Evolutionary conservation across 352 stramenopile genomes (phyloP).

Genomic region (Pythium phragmitis): DNA sequence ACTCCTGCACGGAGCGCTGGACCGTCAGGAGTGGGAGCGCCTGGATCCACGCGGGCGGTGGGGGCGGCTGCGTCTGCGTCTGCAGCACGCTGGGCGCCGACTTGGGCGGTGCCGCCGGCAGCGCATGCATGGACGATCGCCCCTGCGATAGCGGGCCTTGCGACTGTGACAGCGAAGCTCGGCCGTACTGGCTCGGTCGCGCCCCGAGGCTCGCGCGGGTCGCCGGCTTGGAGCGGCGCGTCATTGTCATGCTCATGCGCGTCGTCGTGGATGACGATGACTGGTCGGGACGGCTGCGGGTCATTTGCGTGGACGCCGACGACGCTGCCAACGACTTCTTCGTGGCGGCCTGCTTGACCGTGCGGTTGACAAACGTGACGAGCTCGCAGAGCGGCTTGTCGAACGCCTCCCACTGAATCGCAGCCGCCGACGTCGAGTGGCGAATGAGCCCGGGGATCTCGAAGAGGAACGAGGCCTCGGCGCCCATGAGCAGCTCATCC

Average conservation of each 20-base stretch:
- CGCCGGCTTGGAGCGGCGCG: slow-evolving; percentile 11
- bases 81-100: slow-evolving; percentile 8
- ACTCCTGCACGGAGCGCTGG: slow-evolving; percentile 62
- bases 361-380: slow-evolving; percentile 46
- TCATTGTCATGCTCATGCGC: slow-evolving; percentile 22
- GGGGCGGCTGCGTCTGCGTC: neutral
- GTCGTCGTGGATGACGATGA: neutral
- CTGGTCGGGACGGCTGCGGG: neutral
- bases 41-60: slow-evolving; percentile 40
- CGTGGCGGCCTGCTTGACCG: slow-evolving; percentile 32
- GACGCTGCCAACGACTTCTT: neutral
- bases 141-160: neutral
- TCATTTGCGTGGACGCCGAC: neutral
- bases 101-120: neutral
- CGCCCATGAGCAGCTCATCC: slow-evolving; percentile 69
- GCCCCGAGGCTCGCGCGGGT: slow-evolving; percentile 8
- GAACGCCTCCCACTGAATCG: slow-evolving; percentile 58
- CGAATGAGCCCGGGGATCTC: slow-evolving; percentile 71
- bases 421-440: slow-evolving; percentile 22
- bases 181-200: slow-evolving; percentile 12
- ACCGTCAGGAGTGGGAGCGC: slow-evolving; percentile 37
- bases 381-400: slow-evolving; percentile 58
- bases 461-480: slow-evolving; percentile 57
- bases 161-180: slow-evolving; percentile 3
- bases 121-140: slow-evolving; percentile 10